phyloP scores from a whole-genome alignment of 202 grass and related monocot genomes.

The Hordeum pubiflorum region DNA sequence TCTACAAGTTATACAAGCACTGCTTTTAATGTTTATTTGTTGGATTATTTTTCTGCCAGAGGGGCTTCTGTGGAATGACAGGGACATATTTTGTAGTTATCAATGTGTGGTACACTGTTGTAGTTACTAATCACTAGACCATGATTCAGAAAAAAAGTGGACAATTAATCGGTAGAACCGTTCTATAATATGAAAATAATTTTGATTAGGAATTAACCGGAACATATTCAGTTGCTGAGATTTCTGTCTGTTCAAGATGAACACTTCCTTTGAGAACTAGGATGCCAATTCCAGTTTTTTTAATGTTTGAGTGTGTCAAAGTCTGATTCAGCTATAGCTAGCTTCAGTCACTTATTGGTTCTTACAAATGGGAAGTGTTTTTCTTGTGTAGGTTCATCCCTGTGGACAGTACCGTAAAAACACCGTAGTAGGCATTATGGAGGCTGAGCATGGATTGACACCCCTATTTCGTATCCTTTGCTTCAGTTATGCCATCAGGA shows the following conservation, averaged over 20 bases:
- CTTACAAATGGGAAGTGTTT: neutral
- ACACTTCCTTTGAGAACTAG: neutral
- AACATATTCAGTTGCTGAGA: neutral
- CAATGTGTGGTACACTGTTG: neutral
- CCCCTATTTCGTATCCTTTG: constrained; percentile 81
- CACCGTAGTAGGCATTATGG: constrained; percentile 83
- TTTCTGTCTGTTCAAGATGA: constrained; percentile 7
- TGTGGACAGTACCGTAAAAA: constrained; percentile 95
- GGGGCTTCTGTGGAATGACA: neutral
- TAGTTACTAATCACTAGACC: neutral
- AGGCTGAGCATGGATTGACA: constrained; percentile 73
- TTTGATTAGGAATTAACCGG: neutral
- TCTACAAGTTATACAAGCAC: neutral
- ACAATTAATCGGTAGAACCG: neutral
- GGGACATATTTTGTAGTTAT: neutral
- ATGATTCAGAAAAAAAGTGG: neutral
- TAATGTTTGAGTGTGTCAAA: neutral
- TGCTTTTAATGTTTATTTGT: neutral
- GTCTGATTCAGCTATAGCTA: neutral
- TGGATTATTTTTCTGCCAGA: neutral
- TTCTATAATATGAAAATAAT: neutral
- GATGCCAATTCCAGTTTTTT: neutral
- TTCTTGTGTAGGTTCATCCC: constrained; percentile 71
- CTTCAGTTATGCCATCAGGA: neutral
- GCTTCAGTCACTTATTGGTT: neutral